These are phyloP conservation scores for Skeletonema marinoi DNA, from an alignment of 108 stramenopile genomes.

Conservation along the genomic window DNA sequence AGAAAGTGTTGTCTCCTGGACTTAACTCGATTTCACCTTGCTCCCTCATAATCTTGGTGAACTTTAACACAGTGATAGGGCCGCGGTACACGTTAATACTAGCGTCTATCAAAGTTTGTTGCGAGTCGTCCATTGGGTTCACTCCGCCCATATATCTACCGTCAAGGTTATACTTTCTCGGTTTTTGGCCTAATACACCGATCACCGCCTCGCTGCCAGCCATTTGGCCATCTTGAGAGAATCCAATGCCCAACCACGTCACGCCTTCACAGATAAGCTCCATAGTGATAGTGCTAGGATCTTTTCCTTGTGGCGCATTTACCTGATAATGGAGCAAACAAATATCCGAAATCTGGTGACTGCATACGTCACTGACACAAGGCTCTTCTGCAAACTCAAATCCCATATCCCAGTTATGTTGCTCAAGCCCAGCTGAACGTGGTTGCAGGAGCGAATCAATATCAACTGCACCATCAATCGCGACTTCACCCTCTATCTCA, in stretches of 20 bases:
- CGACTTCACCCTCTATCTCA: too few species aligned
- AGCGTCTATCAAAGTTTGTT: slow-evolving; percentile 63
- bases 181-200: not conserved
- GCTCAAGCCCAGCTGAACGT: too few species aligned
- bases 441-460: too few species aligned
- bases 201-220: slow-evolving; percentile 35
- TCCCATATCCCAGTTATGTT: too few species aligned
- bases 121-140: slow-evolving; percentile 16
- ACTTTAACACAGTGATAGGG: slow-evolving; percentile 32
- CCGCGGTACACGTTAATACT: slow-evolving; percentile 13
- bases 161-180: not conserved
- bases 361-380: too few species aligned
- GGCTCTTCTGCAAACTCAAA: too few species aligned
- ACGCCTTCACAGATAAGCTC: too few species aligned
- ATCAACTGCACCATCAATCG: too few species aligned
- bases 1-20: slow-evolving; percentile 40
- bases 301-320: too few species aligned
- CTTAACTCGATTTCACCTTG: slow-evolving; percentile 49
- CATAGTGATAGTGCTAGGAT: too few species aligned
- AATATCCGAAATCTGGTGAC: too few species aligned
- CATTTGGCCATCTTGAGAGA: slow-evolving; percentile 12
- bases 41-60: slow-evolving; percentile 65
- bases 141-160: not conserved
- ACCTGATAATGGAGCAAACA: too few species aligned
- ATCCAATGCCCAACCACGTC: slow-evolving; percentile 11